A percentile compares a stretch with the other conserved stretches of the same genome.
phyloP scores from a whole-genome alignment of 768 basidiomycete genomes.

The Auricularia heimuer region DNA sequence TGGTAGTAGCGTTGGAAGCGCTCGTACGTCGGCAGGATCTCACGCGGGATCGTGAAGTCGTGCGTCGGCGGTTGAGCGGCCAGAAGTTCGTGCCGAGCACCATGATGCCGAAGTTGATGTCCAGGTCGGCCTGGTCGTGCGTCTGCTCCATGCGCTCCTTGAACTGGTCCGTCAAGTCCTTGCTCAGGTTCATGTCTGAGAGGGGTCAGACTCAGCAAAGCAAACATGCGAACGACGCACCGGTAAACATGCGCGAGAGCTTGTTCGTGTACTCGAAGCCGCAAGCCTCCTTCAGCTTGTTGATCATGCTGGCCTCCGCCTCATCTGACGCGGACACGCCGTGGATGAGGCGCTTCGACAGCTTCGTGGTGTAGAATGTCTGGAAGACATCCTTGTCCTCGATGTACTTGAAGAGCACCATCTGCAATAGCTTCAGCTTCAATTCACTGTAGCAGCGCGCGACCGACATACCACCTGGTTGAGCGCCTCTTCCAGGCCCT shows the following conservation, averaged over 20 bases:
- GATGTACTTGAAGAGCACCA: conserved; percentile 96
- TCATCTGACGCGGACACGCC: conserved; percentile 91
- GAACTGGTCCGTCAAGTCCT: conserved; percentile 91
- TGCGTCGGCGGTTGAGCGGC: conserved; percentile 78
- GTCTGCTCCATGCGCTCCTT: conserved; percentile 85
- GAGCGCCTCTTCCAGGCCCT: conserved; percentile 79
- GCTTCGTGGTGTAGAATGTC: conserved; percentile 90
- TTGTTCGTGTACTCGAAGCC: conserved; percentile 97
- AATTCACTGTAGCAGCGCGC: not conserved
- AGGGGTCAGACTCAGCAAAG: conserved; percentile 3
- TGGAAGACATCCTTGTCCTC: conserved; percentile 99
- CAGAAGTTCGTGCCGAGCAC: conserved; percentile 95
- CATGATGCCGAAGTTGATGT: conserved; percentile 86
- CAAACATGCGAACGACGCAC: conserved; percentile 26
- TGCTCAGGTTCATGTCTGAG: conserved; percentile 87
- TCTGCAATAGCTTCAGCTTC: conserved; percentile 37
- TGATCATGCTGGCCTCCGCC: conserved; percentile 95
- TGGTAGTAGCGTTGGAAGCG: conserved; percentile 91
- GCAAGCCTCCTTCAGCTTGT: conserved; percentile 91
- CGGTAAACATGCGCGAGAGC: conserved; percentile 93
- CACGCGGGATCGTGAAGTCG: conserved; percentile 81
- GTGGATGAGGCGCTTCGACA: conserved; percentile 87
- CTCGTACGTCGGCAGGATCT: conserved; percentile 80
- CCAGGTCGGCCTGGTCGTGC: conserved; percentile 60
- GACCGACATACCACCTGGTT: conserved; percentile 67